phyloP scores from a whole-genome alignment of 179 eudicot genomes.

The Carnegiea gigantea region DNA sequence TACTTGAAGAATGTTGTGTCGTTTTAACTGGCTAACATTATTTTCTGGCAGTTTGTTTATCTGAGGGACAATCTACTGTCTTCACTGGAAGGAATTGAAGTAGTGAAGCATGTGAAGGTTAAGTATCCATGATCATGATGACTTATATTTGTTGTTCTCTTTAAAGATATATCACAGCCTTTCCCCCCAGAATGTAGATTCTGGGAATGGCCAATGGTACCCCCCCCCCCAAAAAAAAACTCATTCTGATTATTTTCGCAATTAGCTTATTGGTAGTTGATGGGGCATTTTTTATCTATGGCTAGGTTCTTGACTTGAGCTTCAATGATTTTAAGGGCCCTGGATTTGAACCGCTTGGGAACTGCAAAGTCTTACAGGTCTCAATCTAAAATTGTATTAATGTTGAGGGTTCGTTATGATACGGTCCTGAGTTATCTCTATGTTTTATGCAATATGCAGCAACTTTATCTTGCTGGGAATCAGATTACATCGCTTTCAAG shows the following conservation, averaged over 20 bases:
- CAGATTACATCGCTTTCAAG: conserved; percentile 86
- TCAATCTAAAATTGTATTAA: conserved; percentile 9
- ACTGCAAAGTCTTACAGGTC: conserved; percentile 90
- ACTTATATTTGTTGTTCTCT: background rate
- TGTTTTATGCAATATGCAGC: conserved; percentile 45
- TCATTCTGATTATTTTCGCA: background rate
- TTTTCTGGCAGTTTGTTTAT: conserved; percentile 79
- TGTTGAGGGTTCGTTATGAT: background rate
- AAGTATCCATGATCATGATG: conserved; percentile 22
- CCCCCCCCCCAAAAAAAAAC: background rate
- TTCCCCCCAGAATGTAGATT: background rate
- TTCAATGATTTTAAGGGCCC: conserved; percentile 96
- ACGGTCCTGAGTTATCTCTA: conserved; percentile 21
- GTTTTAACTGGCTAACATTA: conserved; percentile 8
- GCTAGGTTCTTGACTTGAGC: conserved; percentile 97
- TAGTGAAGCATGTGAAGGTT: conserved; percentile 89
- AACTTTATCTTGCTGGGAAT: conserved; percentile 98
- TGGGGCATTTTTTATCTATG: conserved; percentile 9
- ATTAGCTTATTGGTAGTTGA: conserved; percentile 5
- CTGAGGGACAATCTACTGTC: conserved; percentile 92
- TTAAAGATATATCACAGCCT: background rate
- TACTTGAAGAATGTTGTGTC: background rate
- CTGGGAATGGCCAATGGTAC: background rate
- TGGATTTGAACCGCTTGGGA: conserved; percentile 94
- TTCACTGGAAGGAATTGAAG: conserved; percentile 82